Conservation (phyloP, 2,329 filamentous ascomycete species). For the Alternaria sp. region DNA sequence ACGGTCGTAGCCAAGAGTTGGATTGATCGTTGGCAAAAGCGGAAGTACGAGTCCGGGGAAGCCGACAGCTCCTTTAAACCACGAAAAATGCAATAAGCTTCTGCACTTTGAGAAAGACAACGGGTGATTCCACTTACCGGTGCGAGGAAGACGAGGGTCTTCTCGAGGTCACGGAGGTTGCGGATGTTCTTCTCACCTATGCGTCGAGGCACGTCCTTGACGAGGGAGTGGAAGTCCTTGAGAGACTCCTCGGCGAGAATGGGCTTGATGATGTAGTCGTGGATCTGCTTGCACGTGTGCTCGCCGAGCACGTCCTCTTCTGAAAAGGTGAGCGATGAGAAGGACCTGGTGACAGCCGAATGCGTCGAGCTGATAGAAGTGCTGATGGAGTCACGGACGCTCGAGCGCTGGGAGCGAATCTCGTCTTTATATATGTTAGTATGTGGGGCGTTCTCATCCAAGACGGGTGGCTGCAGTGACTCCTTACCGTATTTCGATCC, state of each 20-base stretch:
- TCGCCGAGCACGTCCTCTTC: conserved; percentile 65
- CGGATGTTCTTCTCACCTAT: conserved; percentile 86
- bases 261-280: conserved; percentile 76
- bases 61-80: conserved; percentile 73
- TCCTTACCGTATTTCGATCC: conserved; percentile 57
- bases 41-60: conserved; percentile 77
- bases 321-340: conserved; percentile 47
- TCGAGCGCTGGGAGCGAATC: conserved; percentile 33
- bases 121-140: conserved; percentile 78
- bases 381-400: conserved; percentile 44
- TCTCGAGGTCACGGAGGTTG: conserved; percentile 91
- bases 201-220: conserved; percentile 77
- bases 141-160: conserved; percentile 88
- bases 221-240: conserved; percentile 80
- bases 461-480: conserved; percentile 22
- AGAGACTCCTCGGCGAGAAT: conserved; percentile 75
- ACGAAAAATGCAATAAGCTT: conserved; percentile 68
- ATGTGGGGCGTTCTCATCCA: conserved; percentile 20
- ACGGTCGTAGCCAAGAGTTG: conserved; percentile 89
- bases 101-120: conserved; percentile 63
- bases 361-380: conserved; percentile 46
- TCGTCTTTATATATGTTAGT: conserved; percentile 48
- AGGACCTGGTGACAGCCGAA: conserved; percentile 54
- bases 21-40: conserved; percentile 90
- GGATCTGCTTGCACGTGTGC: conserved; percentile 77